phyloP scores from a whole-genome alignment of 768 basidiomycete genomes.

The Termitomyces sp. region DNA sequence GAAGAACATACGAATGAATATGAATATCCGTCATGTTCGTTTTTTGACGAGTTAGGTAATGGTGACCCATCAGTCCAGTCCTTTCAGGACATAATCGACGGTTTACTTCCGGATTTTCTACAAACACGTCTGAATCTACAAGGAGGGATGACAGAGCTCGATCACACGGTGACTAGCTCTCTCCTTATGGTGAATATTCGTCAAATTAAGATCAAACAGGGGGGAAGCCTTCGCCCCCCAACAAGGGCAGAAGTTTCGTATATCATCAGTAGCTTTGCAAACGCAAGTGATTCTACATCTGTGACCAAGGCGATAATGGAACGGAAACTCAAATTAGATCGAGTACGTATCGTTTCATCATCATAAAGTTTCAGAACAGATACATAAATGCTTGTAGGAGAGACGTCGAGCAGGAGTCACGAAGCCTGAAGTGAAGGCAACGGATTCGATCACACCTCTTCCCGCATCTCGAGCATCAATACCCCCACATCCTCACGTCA shows the following conservation, averaged over 20 bases:
- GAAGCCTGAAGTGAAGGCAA: conserved; percentile 15
- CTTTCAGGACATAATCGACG: conserved; percentile 27
- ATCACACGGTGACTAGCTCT: conserved; percentile 16
- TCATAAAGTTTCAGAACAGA: conserved; percentile 1
- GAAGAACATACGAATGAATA: background rate
- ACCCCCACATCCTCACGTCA: conserved; percentile 24
- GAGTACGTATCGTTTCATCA: conserved; percentile 21
- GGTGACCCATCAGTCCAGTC: conserved; percentile 10
- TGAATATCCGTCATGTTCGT: conserved; percentile 1
- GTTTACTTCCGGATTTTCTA: conserved; percentile 22
- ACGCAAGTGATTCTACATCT: conserved; percentile 11
- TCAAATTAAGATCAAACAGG: conserved; percentile 16
- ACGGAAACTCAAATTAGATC: conserved; percentile 42
- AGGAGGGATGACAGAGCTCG: conserved; percentile 14
- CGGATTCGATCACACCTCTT: conserved; percentile 29
- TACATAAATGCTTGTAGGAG: conserved; percentile 20
- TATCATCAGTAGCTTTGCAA: conserved; percentile 20
- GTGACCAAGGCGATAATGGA: conserved; percentile 26
- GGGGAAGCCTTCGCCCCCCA: conserved; percentile 31
- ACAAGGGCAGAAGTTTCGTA: conserved; percentile 35
- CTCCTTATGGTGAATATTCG: background rate
- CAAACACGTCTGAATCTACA: conserved; percentile 18
- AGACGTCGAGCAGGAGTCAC: conserved; percentile 18
- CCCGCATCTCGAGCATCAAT: conserved; percentile 19
- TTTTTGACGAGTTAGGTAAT: conserved; percentile 17